Conservation (phyloP, 768 basidiomycete species). For the Kwoniella botswanensis region DNA sequence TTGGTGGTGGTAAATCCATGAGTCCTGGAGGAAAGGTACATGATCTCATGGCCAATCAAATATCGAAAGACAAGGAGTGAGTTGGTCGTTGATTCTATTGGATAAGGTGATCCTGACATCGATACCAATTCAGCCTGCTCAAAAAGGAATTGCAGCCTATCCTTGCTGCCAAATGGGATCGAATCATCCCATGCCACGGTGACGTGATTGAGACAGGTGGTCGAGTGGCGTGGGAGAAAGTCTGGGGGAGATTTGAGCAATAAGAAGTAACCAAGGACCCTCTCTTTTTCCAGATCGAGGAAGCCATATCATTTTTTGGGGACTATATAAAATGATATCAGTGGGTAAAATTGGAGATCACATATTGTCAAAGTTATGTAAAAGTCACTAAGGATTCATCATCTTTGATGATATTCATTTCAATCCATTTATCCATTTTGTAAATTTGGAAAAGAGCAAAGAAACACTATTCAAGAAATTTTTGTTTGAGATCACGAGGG, state of each 20-base stretch:
- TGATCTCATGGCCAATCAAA: conserved; percentile 39
- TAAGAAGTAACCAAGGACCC: background rate
- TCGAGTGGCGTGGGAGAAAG: conserved; percentile 62
- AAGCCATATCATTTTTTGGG: no score
- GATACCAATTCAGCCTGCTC: conserved; percentile 23
- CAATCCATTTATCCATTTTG: no score
- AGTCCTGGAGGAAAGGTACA: conserved; percentile 51
- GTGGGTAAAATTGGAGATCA: background rate
- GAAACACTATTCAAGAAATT: no score
- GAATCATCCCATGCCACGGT: conserved; percentile 60
- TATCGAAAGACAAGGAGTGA: conserved; percentile 57
- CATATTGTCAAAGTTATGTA: no score
- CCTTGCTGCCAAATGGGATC: conserved; percentile 40
- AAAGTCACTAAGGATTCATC: no score
- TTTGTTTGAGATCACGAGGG: no score
- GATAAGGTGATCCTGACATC: background rate
- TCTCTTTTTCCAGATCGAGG: no score
- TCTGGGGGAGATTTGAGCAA: conserved; percentile 42
- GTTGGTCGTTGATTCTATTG: conserved; percentile 60
- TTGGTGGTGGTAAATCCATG: conserved; percentile 37
- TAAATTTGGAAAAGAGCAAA: no score
- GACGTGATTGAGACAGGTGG: conserved; percentile 71
- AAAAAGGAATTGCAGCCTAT: conserved; percentile 45
- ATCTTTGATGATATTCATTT: no score
- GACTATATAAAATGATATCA: background rate